Conservation (phyloP, 768 basidiomycete genomes). For the Hericium erinaceus region DNA sequence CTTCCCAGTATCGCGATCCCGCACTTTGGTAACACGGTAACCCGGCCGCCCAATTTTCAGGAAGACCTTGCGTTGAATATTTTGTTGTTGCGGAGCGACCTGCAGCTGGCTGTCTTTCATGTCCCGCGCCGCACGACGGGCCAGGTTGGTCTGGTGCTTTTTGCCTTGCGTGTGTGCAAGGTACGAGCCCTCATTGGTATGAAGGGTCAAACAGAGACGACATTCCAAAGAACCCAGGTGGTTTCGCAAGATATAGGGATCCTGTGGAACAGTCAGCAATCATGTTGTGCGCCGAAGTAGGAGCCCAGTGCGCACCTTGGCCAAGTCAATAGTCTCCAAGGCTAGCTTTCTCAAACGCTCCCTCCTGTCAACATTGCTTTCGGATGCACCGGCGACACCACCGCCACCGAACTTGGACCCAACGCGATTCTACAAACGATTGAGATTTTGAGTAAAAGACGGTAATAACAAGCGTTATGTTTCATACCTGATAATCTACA, state of each 20-base stretch:
- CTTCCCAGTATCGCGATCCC: slow-evolving; percentile 82
- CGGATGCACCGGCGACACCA: slow-evolving; percentile 90
- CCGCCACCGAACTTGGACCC: slow-evolving; percentile 95
- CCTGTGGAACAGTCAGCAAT: slow-evolving; percentile 36
- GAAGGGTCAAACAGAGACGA: slow-evolving; percentile 91
- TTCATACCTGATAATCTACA: slow-evolving; percentile 11
- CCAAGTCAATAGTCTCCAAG: slow-evolving; percentile 94
- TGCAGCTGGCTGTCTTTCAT: slow-evolving; percentile 89
- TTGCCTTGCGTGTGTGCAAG: slow-evolving; percentile 99
- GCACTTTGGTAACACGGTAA: slow-evolving; percentile 93
- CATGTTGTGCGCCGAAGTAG: neutral
- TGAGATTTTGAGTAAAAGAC: too few relatives aligned
- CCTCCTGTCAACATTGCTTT: slow-evolving; percentile 90
- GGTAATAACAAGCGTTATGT: too few relatives aligned
- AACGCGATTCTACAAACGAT: slow-evolving; percentile 69
- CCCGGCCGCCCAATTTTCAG: slow-evolving; percentile 96
- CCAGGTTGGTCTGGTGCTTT: slow-evolving; percentile 98
- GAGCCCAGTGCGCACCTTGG: slow-evolving; percentile 53
- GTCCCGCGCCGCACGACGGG: slow-evolving; percentile 93
- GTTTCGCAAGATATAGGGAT: slow-evolving; percentile 97
- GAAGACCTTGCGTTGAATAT: slow-evolving; percentile 86
- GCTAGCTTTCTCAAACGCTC: slow-evolving; percentile 94
- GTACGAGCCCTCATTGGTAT: slow-evolving; percentile 99
- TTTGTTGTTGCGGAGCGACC: slow-evolving; percentile 74
- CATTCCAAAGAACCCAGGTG: slow-evolving; percentile 98